A percentile compares a stretch with the other conserved stretches of the same genome.
These are phyloP conservation scores for Hypoxylon intermedium DNA, from an alignment of 495 filamentous ascomycete genomes.

Conservation along the genomic window DNA sequence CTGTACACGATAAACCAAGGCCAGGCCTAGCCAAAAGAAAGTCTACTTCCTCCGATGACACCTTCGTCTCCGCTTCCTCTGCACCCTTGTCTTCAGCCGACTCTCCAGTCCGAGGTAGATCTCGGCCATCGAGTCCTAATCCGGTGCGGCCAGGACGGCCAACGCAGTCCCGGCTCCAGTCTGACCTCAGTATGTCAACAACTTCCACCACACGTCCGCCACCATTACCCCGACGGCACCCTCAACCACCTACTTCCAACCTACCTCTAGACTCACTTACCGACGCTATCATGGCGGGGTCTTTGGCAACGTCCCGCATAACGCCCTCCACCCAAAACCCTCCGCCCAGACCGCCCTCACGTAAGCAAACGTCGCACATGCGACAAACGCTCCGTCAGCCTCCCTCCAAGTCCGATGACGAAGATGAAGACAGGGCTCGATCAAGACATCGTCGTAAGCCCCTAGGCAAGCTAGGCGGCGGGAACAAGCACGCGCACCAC, in stretches of 20 bases:
- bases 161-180: constrained; percentile 4
- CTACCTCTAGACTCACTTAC: constrained; percentile 54
- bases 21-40: neutral
- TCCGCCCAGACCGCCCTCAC: constrained; percentile 41
- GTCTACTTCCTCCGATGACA: constrained; percentile 53
- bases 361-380: constrained; percentile 54
- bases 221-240: constrained; percentile 19
- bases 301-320: constrained; percentile 72
- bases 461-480: constrained; percentile 43
- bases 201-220: constrained; percentile 10
- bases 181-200: constrained; percentile 9
- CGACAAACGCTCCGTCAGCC: constrained; percentile 77
- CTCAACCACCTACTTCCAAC: constrained; percentile 27
- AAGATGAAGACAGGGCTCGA: constrained; percentile 53
- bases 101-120: constrained; percentile 37
- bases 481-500: constrained; percentile 77
- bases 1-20: neutral
- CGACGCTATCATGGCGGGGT: constrained; percentile 86
- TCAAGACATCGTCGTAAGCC: constrained; percentile 51
- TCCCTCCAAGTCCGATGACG: constrained; percentile 64
- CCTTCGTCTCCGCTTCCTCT: constrained; percentile 58
- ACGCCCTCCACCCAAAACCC: constrained; percentile 38
- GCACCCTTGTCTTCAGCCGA: constrained; percentile 40
- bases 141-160: constrained; percentile 9
- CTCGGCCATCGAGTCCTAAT: constrained; percentile 14